phyloP scores from a whole-genome alignment of 345 rosid species.

The Hibiscus tridactylites region DNA sequence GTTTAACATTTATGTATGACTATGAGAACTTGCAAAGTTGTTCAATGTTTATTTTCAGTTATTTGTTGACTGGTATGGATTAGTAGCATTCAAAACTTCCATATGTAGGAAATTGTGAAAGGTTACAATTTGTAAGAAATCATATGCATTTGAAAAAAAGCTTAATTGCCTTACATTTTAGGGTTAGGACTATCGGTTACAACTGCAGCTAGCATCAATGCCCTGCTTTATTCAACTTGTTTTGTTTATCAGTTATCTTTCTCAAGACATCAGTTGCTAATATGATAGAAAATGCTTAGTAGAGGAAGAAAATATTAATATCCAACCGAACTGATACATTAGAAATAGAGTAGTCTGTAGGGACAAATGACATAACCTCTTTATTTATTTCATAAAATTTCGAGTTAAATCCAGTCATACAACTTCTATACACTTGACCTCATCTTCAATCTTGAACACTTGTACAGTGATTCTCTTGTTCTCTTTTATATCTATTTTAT shows the following conservation, averaged over 20 bases:
- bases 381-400: neutral
- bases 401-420: neutral
- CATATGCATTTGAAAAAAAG: neutral
- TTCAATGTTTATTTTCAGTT: neutral
- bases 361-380: neutral
- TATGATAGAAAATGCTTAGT: neutral
- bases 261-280: neutral
- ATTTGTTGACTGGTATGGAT: neutral
- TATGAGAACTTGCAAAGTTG: slow-evolving; percentile 4
- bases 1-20: neutral
- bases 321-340: neutral
- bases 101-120: neutral
- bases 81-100: neutral
- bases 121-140: neutral
- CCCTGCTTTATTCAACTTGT: too few relatives aligned
- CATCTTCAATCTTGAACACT: neutral
- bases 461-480: neutral
- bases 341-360: neutral
- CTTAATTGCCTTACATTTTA: neutral
- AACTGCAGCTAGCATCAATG: neutral
- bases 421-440: neutral
- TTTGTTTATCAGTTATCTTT: neutral
- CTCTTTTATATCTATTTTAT: neutral
- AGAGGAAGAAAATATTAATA: neutral
- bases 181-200: neutral